Base-by-base conservation (phyloP, 176 grass and related monocot genomes). In the Oryza australiensis region DNA sequence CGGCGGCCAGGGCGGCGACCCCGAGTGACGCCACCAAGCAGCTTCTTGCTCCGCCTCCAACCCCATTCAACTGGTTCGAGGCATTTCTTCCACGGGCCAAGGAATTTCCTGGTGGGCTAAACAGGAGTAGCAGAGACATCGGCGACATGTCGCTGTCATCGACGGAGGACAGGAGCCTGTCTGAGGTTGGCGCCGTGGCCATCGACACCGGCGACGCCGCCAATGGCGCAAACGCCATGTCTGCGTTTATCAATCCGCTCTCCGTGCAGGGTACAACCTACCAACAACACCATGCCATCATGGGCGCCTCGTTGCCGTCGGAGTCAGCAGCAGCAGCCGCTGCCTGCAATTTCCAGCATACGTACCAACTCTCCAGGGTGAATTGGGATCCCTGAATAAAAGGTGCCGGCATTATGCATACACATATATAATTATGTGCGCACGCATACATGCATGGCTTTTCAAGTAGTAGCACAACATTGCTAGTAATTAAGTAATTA, bases 351-450 rank as follows among this genome's bases (percentile, higher is more conserved):
- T 87, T 97, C 75, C 90, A 90, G 83, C 78, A 92, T 22, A 90
- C 84, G 0, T 92, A 76, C 71, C 94, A 94, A 72, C 89, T 94
- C 43, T 70, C 94, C 64, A 86, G 88, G 24, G 71, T 92, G 65
- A 97, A 94, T 75, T 97, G 94, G 94, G 85, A 85, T 78, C 66
- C 89, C 68, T 86, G 85, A 94, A 68, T 53, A 70, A 66, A 43
- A 63, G 55, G 80, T 64, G 75, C 3, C 29, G 27, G 83, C 73
- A 35, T 38, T 38, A 29, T 60, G 55, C 70, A 81, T 32, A 79
- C 22, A 38, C 32, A 42, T 42, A 32, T 45, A 78, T n/a, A n/a
- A n/a, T n/a, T n/a, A n/a, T n/a, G n/a, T 64, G 48, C 22, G 7
- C 68, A 85, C 46, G 32, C 77, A 70, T 53, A 60, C 37, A 33